These are phyloP conservation scores for Murraya paniculata DNA, from an alignment of 345 rosid species.

Conservation along the genomic window DNA sequence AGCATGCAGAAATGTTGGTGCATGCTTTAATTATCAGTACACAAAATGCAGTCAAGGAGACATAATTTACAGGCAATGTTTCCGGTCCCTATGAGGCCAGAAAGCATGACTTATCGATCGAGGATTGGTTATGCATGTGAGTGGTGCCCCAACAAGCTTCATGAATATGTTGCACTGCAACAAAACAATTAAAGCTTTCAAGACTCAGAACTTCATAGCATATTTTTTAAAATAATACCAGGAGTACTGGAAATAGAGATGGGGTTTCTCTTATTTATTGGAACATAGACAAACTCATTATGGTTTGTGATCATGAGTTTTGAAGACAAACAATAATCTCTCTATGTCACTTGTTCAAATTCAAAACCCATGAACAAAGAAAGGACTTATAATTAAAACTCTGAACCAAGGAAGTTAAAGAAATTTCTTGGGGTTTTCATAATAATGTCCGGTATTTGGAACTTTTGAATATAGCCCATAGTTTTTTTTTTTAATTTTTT, in stretches of 20 bases:
- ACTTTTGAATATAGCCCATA: not conserved
- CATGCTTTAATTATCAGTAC: not conserved
- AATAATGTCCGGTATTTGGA: not conserved
- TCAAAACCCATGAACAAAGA: conserved; percentile 1
- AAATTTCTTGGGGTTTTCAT: not conserved
- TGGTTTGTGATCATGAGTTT: conserved; percentile 37
- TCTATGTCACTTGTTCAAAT: conserved; percentile 11
- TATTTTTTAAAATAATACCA: conserved; percentile 7
- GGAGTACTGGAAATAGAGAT: not conserved
- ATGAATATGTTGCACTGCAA: conserved; percentile 38
- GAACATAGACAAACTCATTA: conserved; percentile 47
- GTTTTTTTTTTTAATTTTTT: no score
- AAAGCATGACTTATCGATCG: conserved; percentile 22
- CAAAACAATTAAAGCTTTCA: conserved; percentile 8
- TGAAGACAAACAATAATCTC: conserved; percentile 27
- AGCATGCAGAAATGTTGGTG: conserved; percentile 14
- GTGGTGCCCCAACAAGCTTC: conserved; percentile 26
- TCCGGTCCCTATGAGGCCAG: conserved; percentile 29
- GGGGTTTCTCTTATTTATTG: conserved; percentile 17
- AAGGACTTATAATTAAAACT: not conserved
- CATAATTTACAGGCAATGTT: conserved; percentile 39
- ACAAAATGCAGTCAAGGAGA: conserved; percentile 36
- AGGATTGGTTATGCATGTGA: not conserved
- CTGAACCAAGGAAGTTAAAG: not conserved
- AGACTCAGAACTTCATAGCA: not conserved